phyloP scores from a whole-genome alignment of 495 filamentous ascomycete genomes.

The Apiosordaria backusii region DNA sequence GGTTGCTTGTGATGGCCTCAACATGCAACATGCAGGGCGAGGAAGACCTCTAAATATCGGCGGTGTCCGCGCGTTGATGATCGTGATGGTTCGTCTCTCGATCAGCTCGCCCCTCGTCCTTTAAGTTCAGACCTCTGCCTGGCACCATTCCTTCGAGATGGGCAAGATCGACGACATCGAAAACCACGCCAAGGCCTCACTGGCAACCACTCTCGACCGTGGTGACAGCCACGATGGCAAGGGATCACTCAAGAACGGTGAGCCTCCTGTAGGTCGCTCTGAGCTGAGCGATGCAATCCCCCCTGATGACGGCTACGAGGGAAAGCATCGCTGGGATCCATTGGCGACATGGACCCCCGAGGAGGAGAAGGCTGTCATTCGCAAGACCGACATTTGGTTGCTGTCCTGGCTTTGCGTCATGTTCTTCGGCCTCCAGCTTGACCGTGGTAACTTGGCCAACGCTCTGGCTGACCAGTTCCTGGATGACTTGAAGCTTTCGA shows the following conservation, averaged over 20 bases:
- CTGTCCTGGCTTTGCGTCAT: conserved; percentile 45
- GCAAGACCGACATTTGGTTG: conserved; percentile 40
- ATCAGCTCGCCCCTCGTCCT: neutral
- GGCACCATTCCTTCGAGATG: conserved; percentile 8
- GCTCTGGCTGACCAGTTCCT: conserved; percentile 56
- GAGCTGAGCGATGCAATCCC: conserved; percentile 23
- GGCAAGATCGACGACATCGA: conserved; percentile 14
- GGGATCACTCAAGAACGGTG: conserved; percentile 6
- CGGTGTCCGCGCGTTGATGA: neutral
- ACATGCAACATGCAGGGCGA: neutral
- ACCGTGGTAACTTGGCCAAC: conserved; percentile 54
- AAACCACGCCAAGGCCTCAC: conserved; percentile 1
- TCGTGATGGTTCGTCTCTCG: neutral
- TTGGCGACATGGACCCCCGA: conserved; percentile 41
- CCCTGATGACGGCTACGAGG: conserved; percentile 38
- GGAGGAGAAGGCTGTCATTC: conserved; percentile 45
- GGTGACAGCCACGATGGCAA: conserved; percentile 10
- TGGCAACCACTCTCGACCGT: neutral
- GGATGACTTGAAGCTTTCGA: conserved; percentile 50
- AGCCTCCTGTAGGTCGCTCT: conserved; percentile 18
- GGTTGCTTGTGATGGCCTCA: neutral
- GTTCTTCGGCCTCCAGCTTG: conserved; percentile 58
- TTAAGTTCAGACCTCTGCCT: too few relatives aligned
- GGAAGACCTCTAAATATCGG: neutral
- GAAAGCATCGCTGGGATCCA: conserved; percentile 54